Evolutionary conservation across 352 stramenopile species (phyloP).

Genomic region (Phytophthora lateralis): DNA sequence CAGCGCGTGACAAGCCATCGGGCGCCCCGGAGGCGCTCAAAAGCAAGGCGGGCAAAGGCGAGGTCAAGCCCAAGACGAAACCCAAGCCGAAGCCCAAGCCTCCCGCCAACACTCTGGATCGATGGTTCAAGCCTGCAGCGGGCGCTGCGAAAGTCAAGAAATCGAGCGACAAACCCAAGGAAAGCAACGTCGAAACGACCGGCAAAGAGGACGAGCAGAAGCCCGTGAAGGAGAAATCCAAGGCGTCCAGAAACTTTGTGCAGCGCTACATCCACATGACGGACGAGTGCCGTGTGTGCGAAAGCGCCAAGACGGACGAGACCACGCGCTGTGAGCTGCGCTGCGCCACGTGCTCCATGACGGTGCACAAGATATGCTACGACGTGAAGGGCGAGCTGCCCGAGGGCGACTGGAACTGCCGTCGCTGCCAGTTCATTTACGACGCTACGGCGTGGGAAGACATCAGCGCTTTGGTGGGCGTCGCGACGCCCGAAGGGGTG

Average conservation of each 20-base stretch:
- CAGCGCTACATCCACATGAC: slow-evolving; percentile 77
- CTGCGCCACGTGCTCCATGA: slow-evolving; percentile 69
- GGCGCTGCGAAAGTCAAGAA: slow-evolving; percentile 17
- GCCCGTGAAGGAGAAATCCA: slow-evolving; percentile 22
- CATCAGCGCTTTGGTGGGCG: slow-evolving; percentile 23
- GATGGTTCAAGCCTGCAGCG: slow-evolving; percentile 55
- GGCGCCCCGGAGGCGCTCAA: too few species aligned
- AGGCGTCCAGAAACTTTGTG: slow-evolving; percentile 52
- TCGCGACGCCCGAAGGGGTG: slow-evolving; percentile 18
- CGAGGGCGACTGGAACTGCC: slow-evolving; percentile 58
- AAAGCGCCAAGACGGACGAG: slow-evolving; percentile 55
- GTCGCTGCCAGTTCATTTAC: slow-evolving; percentile 57
- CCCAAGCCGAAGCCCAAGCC: slow-evolving; percentile 27
- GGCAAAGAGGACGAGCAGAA: slow-evolving; percentile 1
- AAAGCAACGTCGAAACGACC: not conserved
- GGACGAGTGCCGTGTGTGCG: slow-evolving; percentile 71
- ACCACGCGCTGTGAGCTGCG: slow-evolving; percentile 60
- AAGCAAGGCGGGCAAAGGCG: too few species aligned
- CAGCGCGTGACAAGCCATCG: too few species aligned
- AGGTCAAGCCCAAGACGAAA: slow-evolving; percentile 9
- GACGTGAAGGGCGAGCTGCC: slow-evolving; percentile 46
- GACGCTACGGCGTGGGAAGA: slow-evolving; percentile 39
- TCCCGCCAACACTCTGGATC: slow-evolving; percentile 57
- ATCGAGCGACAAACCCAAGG: slow-evolving; percentile 7
- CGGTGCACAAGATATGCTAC: slow-evolving; percentile 78